Conservation (phyloP, 371 early-diverging fungal genomes). For the Phascolomyces articulosus region DNA sequence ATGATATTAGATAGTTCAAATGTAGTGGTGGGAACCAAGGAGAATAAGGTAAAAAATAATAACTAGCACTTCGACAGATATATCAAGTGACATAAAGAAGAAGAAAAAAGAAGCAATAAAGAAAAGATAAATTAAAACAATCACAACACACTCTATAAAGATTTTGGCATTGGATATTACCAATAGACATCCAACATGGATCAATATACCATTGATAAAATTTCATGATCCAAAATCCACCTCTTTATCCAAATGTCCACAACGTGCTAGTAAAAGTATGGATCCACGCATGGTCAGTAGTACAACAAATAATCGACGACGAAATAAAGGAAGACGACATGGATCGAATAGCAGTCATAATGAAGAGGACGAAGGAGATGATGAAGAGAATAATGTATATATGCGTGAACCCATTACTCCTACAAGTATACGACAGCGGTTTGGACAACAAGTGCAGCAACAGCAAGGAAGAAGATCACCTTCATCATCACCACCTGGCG, state of each 20-base stretch:
- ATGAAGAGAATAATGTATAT: background rate
- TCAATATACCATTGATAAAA: background rate
- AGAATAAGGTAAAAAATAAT: conserved; percentile 53
- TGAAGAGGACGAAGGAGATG: background rate
- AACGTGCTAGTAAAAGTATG: background rate
- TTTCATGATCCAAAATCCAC: background rate
- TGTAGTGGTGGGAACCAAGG: conserved; percentile 69
- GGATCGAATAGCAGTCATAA: background rate
- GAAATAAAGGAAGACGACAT: background rate
- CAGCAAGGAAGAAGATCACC: background rate
- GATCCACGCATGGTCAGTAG: background rate
- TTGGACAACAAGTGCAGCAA: background rate
- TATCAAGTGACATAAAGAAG: too few relatives aligned
- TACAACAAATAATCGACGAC: conserved; percentile 1
- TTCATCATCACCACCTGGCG: too few relatives aligned
- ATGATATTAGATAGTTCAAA: conserved; percentile 36
- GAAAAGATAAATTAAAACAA: background rate
- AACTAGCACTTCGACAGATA: too few relatives aligned
- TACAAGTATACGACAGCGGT: conserved; percentile 24
- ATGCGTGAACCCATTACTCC: conserved; percentile 31
- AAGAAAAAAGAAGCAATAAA: background rate
- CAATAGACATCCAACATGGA: background rate
- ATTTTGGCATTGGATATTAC: conserved; percentile 2
- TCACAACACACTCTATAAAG: too few relatives aligned
- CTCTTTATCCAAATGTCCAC: background rate